Conservation (phyloP, 2,329 filamentous ascomycete species). For the Cytospora leucostoma region DNA sequence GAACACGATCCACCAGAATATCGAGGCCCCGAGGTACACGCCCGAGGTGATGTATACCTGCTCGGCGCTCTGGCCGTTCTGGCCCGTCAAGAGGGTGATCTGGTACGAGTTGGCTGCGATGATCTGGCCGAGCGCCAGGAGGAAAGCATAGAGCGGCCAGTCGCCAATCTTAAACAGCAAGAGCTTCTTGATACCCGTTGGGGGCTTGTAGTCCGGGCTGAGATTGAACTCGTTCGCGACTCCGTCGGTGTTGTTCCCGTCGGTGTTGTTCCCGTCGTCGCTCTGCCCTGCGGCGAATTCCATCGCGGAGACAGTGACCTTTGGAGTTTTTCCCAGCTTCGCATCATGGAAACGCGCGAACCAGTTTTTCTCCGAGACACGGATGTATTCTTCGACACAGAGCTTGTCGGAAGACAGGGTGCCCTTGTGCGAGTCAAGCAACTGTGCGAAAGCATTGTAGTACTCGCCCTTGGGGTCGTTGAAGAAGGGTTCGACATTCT, state of each 20-base stretch:
- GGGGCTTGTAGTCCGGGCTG: slow-evolving; percentile 56
- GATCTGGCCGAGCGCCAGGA: slow-evolving; percentile 63
- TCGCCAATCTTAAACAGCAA: slow-evolving; percentile 60
- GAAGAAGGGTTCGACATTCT: slow-evolving; percentile 69
- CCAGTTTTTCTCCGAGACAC: slow-evolving; percentile 68
- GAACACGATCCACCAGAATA: slow-evolving; percentile 65
- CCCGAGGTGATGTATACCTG: slow-evolving; percentile 63
- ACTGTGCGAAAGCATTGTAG: slow-evolving; percentile 58
- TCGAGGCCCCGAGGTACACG: slow-evolving; percentile 59
- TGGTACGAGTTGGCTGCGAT: slow-evolving; percentile 69
- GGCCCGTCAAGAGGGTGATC: slow-evolving; percentile 66
- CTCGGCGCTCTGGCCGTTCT: slow-evolving; percentile 58
- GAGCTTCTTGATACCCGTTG: slow-evolving; percentile 54
- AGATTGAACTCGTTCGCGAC: slow-evolving; percentile 54
- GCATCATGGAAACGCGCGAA: slow-evolving; percentile 60
- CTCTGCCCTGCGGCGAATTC: slow-evolving; percentile 18
- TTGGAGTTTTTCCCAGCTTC: slow-evolving; percentile 49
- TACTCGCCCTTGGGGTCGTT: slow-evolving; percentile 65
- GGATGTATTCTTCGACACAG: slow-evolving; percentile 66
- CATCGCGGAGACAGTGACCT: slow-evolving; percentile 20
- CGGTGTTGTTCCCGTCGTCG: slow-evolving; percentile 30
- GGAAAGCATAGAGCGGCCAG: slow-evolving; percentile 64
- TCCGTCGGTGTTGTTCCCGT: slow-evolving; percentile 30
- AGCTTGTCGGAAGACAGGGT: slow-evolving; percentile 59
- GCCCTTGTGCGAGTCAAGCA: slow-evolving; percentile 54